Conservation (phyloP, 768 basidiomycete species). For the Phlebiopsis flavidoalba region DNA sequence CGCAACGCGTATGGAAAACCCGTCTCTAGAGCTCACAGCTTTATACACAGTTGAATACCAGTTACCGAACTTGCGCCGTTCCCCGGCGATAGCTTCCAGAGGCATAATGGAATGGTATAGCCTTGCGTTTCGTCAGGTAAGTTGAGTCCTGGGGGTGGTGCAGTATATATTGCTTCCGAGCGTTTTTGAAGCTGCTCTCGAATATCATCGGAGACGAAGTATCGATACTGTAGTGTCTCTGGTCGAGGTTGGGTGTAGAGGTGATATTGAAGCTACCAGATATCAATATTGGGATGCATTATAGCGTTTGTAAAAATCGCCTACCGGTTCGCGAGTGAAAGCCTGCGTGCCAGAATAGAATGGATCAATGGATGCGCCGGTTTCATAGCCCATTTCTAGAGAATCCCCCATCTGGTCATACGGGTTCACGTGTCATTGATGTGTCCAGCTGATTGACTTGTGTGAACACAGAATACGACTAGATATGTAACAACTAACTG, state of each 20-base stretch:
- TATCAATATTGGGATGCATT: neutral
- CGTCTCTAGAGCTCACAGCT: slow-evolving; percentile 74
- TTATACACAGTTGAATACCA: slow-evolving; percentile 85
- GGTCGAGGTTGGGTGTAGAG: slow-evolving; percentile 77
- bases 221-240: slow-evolving; percentile 47
- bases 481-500: slow-evolving; percentile 14
- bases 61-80: slow-evolving; percentile 72
- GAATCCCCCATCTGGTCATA: slow-evolving; percentile 14
- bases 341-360: slow-evolving; percentile 28
- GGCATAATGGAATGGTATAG: slow-evolving; percentile 82
- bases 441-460: neutral
- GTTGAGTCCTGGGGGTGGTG: slow-evolving; percentile 39
- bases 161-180: slow-evolving; percentile 37
- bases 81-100: slow-evolving; percentile 54
- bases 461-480: neutral
- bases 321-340: slow-evolving; percentile 68
- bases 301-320: slow-evolving; percentile 7
- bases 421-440: slow-evolving; percentile 9
- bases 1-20: slow-evolving; percentile 71
- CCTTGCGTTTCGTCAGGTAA: slow-evolving; percentile 87
- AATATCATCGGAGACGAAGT: slow-evolving; percentile 82
- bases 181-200: slow-evolving; percentile 55
- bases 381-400: slow-evolving; percentile 18
- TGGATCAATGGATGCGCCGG: slow-evolving; percentile 16
- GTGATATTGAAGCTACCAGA: slow-evolving; percentile 79